phyloP scores from a whole-genome alignment of 2,329 filamentous ascomycete species.

The Tolypocladium tundrense region DNA sequence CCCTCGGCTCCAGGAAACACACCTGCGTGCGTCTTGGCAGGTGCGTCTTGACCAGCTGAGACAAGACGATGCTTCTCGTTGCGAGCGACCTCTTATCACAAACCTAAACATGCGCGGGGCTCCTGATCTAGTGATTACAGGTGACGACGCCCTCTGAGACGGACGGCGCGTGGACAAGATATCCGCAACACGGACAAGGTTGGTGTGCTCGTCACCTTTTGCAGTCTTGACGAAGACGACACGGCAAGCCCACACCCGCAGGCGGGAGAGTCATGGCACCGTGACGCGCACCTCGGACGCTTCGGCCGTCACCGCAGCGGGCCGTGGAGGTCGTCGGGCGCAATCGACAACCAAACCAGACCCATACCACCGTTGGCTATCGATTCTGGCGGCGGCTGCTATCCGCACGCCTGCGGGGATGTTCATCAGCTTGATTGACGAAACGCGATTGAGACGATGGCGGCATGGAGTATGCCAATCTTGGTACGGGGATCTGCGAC shows the following conservation, averaged over 20 bases:
- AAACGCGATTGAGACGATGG: neutral
- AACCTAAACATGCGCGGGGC: neutral
- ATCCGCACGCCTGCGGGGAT: neutral
- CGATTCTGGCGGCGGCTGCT: neutral
- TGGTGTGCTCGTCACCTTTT: neutral
- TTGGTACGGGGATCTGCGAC: neutral
- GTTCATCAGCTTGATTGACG: neutral
- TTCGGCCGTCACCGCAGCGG: neutral
- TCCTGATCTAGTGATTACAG: neutral
- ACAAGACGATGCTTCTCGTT: neutral
- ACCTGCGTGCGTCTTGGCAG: neutral
- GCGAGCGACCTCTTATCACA: neutral
- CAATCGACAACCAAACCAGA: neutral
- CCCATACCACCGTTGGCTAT: neutral
- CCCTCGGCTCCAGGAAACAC: neutral
- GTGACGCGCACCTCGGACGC: neutral
- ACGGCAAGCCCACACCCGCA: neutral
- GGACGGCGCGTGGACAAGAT: neutral
- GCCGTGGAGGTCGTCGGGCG: neutral
- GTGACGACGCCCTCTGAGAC: neutral
- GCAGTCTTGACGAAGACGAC: neutral
- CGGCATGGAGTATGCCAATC: neutral
- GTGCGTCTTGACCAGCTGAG: neutral
- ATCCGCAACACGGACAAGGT: too few relatives aligned
- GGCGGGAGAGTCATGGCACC: neutral